These are phyloP conservation scores for Parastagonospora avenae DNA, from an alignment of 2,329 filamentous ascomycete species.

Conservation along the genomic window DNA sequence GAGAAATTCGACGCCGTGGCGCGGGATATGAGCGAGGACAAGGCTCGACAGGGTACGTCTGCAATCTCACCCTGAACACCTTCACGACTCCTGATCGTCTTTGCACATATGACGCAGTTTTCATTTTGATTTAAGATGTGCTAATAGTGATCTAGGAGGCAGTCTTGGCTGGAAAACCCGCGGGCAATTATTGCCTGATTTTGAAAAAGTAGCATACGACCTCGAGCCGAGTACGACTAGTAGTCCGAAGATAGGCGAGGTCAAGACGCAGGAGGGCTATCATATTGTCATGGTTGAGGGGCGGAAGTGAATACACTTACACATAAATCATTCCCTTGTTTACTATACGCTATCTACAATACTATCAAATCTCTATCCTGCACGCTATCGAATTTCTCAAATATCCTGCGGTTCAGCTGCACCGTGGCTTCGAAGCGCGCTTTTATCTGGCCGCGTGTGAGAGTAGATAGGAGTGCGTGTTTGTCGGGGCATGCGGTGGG, in stretches of 20 bases:
- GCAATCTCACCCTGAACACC: background rate
- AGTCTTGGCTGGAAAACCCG: constrained; percentile 74
- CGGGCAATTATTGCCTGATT: constrained; percentile 69
- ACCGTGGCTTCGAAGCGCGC: background rate
- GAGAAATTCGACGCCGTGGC: constrained; percentile 78
- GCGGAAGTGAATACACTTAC: constrained; percentile 50
- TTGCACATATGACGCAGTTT: no score
- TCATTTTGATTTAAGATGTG: background rate
- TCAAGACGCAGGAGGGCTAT: constrained; percentile 77
- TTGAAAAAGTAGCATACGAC: constrained; percentile 74
- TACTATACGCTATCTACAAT: background rate
- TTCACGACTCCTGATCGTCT: background rate
- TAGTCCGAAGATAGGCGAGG: constrained; percentile 70
- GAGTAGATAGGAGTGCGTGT: no score
- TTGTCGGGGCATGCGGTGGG: no score
- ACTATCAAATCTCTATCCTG: background rate
- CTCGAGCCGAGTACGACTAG: constrained; percentile 69
- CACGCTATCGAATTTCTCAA: background rate
- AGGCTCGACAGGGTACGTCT: constrained; percentile 62
- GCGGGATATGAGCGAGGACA: constrained; percentile 75
- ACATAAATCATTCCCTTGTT: background rate
- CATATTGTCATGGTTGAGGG: constrained; percentile 81
- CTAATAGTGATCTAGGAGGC: constrained; percentile 57
- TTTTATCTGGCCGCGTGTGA: background rate
- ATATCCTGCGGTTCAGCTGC: background rate